Evolutionary conservation across 345 rosid genomes (phyloP).

Genomic region (Cardiospermum halicacabum): DNA sequence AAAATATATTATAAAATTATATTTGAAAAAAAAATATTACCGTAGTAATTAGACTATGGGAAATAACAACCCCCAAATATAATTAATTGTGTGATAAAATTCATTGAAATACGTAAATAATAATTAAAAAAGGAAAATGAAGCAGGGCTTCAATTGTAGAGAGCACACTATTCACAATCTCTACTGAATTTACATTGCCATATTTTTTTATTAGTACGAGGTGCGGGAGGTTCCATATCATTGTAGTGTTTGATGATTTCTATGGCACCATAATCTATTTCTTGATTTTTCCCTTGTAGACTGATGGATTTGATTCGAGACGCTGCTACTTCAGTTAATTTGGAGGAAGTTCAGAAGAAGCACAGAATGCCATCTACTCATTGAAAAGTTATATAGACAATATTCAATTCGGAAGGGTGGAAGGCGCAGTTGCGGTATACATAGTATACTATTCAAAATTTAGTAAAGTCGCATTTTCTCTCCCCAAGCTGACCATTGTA

Average conservation of each 20-base stretch:
- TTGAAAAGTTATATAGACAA: conserved; percentile 48
- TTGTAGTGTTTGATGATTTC: background rate
- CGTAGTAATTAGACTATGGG: too few species aligned
- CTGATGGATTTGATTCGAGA: conserved; percentile 47
- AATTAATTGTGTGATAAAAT: too few species aligned
- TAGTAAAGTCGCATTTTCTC: too few species aligned
- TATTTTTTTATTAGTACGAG: background rate
- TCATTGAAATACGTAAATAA: too few species aligned
- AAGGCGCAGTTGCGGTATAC: conserved; percentile 75
- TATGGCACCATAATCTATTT: conserved; percentile 11
- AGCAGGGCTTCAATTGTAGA: too few species aligned
- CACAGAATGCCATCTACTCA: conserved; percentile 50
- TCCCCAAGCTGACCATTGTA: too few species aligned
- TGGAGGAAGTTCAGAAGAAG: conserved; percentile 45
- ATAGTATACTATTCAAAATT: background rate
- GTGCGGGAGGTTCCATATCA: background rate
- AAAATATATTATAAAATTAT: too few species aligned
- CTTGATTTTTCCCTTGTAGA: conserved; percentile 46
- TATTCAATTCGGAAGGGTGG: conserved; percentile 75
- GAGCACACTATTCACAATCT: too few species aligned
- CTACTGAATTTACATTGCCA: background rate
- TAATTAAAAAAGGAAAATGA: too few species aligned
- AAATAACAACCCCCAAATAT: too few species aligned
- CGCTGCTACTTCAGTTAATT: conserved; percentile 45
- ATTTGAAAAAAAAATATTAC: too few species aligned